Evolutionary conservation across 768 basidiomycete species (phyloP).

Genomic region (Tylopilus sp.): DNA sequence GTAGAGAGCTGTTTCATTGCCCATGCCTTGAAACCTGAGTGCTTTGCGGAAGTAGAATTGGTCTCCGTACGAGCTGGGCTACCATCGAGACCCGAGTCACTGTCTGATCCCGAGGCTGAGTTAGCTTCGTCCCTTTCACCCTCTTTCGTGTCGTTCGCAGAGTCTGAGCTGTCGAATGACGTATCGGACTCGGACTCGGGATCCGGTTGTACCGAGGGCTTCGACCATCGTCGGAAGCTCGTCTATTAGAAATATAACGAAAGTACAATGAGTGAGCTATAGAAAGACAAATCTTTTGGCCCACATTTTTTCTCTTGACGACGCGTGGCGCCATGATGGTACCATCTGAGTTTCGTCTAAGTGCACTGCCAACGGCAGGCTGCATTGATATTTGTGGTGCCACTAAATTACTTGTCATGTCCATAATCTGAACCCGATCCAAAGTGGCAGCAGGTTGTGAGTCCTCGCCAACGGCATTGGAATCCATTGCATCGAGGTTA

Average conservation of each 20-base stretch:
- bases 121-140: constrained; percentile 22
- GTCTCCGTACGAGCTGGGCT: constrained; percentile 15
- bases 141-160: constrained; percentile 52
- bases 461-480: constrained; percentile 15
- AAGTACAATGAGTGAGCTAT: constrained; percentile 1
- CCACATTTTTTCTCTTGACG: constrained; percentile 41
- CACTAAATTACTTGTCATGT: constrained; percentile 10
- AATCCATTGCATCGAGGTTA: constrained; percentile 33
- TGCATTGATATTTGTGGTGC: constrained; percentile 12
- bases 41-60: constrained; percentile 33
- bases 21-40: constrained; percentile 82
- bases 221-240: constrained; percentile 52
- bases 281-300: constrained; percentile 39
- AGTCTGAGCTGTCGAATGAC: constrained; percentile 79
- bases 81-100: constrained; percentile 16
- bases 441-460: neutral
- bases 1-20: constrained; percentile 71
- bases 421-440: constrained; percentile 13
- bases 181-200: constrained; percentile 44
- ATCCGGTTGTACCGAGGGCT: constrained; percentile 26
- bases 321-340: constrained; percentile 46
- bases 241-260: constrained; percentile 25
- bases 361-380: constrained; percentile 53
- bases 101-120: constrained; percentile 15
- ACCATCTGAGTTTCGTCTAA: constrained; percentile 67